Evolutionary conservation across 2,329 filamentous ascomycete species (phyloP).

Genomic region (Tolypocladium tropicale): DNA sequence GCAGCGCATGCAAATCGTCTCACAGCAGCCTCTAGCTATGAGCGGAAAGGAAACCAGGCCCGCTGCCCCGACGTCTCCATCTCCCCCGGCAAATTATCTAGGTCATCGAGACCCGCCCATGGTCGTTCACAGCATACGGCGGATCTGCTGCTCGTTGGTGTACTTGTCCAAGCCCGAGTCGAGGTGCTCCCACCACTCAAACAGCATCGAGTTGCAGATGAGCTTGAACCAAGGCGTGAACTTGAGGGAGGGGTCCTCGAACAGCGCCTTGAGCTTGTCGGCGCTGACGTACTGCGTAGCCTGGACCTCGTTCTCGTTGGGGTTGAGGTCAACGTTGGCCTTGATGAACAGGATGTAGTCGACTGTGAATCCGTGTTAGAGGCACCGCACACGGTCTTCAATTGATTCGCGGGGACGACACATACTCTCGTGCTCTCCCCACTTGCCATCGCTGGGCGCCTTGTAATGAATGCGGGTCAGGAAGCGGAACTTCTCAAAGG

Average conservation of each 20-base stretch:
- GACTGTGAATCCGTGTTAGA: constrained; percentile 40
- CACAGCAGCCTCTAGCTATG: neutral
- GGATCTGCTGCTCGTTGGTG: constrained; percentile 75
- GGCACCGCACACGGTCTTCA: no score
- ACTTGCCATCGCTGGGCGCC: constrained; percentile 91
- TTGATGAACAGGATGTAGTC: constrained; percentile 99
- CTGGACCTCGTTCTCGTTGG: constrained; percentile 82
- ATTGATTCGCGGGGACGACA: constrained; percentile 7
- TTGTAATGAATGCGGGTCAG: constrained; percentile 97
- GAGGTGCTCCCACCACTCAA: constrained; percentile 91
- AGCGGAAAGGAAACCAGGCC: neutral
- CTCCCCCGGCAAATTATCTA: neutral
- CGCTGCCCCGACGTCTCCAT: neutral
- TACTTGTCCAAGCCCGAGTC: constrained; percentile 76
- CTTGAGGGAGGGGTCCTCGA: constrained; percentile 66
- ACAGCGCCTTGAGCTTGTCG: constrained; percentile 75
- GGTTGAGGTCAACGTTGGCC: constrained; percentile 72
- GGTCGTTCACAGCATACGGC: constrained; percentile 53
- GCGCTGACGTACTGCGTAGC: constrained; percentile 77
- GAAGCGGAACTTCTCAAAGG: constrained; percentile 84
- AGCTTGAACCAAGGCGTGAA: constrained; percentile 99
- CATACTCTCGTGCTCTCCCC: constrained; percentile 97
- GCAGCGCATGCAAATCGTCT: neutral
- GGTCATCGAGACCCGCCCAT: neutral
- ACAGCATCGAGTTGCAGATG: constrained; percentile 95